These are phyloP conservation scores for Furcasterigmium sp. DNA, from an alignment of 2,329 filamentous ascomycete genomes.

Conservation along the genomic window DNA sequence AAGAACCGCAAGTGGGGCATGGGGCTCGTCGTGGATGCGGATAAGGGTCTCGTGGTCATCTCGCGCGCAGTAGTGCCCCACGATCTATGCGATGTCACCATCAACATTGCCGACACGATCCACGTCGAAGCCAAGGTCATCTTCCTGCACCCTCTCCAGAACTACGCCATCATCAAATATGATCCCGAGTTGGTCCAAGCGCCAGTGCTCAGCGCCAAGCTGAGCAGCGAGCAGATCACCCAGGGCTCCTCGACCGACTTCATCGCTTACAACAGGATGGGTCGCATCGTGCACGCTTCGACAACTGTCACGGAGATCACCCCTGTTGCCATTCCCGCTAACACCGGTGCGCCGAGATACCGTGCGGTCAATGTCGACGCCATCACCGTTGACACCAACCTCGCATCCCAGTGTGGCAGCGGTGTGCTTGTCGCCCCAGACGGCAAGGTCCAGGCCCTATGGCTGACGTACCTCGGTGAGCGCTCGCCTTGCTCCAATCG, in stretches of 20 bases:
- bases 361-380: slow-evolving; percentile 94
- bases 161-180: slow-evolving; percentile 94
- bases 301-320: slow-evolving; percentile 97
- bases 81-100: slow-evolving; percentile 90
- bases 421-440: slow-evolving; percentile 88
- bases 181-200: slow-evolving; percentile 91
- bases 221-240: slow-evolving; percentile 77
- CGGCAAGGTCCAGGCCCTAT: slow-evolving; percentile 88
- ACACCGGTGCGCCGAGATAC: slow-evolving; percentile 85
- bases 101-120: slow-evolving; percentile 95
- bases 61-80: slow-evolving; percentile 93
- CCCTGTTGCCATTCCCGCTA: slow-evolving; percentile 92
- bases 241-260: slow-evolving; percentile 95
- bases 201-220: slow-evolving; percentile 81
- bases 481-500: slow-evolving; percentile 71
- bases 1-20: slow-evolving; percentile 92
- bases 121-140: slow-evolving; percentile 91
- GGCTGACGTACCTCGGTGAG: slow-evolving; percentile 95
- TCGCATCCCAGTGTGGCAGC: slow-evolving; percentile 87
- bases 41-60: slow-evolving; percentile 90
- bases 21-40: slow-evolving; percentile 94
- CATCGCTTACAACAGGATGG: slow-evolving; percentile 96
- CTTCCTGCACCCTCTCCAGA: slow-evolving; percentile 94
- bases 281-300: slow-evolving; percentile 86
- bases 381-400: slow-evolving; percentile 90